A percentile compares a stretch with the other conserved stretches of the same genome.
phyloP scores from a whole-genome alignment of 768 basidiomycete genomes.

The Mycena crocata region DNA sequence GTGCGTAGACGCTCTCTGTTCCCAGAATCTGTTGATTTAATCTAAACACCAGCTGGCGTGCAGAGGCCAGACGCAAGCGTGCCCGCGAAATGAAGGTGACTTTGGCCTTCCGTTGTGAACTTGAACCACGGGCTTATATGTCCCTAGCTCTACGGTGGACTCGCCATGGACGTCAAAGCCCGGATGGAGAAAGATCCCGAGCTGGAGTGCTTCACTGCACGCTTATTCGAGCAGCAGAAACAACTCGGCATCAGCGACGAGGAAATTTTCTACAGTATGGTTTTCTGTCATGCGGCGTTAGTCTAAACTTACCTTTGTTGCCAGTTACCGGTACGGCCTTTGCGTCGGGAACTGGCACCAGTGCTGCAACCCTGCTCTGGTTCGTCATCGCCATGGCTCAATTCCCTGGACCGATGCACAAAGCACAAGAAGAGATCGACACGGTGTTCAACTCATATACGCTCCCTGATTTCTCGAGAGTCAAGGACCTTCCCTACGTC shows the following conservation, averaged over 20 bases:
- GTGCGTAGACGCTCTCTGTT: no score
- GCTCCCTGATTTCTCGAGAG: background rate
- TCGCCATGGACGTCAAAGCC: background rate
- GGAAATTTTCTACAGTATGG: conserved; percentile 2
- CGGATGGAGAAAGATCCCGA: background rate
- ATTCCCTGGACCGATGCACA: background rate
- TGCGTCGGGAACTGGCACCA: conserved; percentile 8
- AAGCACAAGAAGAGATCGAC: conserved; percentile 13
- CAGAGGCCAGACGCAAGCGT: background rate
- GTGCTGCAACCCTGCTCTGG: conserved; percentile 3
- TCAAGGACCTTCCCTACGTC: conserved; percentile 5
- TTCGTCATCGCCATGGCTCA: conserved; percentile 9
- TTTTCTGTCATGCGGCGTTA: background rate
- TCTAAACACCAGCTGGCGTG: no score
- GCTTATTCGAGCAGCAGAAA: conserved; percentile 5
- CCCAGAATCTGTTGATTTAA: no score
- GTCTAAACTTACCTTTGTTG: background rate
- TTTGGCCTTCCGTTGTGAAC: background rate
- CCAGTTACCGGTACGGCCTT: conserved; percentile 7
- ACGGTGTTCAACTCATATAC: background rate
- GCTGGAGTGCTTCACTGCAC: conserved; percentile 5
- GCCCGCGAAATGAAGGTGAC: background rate
- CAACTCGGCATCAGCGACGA: background rate
- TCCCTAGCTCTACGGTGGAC: background rate
- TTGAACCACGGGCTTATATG: background rate